phyloP scores from a whole-genome alignment of 805 yeast species.

The Tetrapisispora fleetii region DNA sequence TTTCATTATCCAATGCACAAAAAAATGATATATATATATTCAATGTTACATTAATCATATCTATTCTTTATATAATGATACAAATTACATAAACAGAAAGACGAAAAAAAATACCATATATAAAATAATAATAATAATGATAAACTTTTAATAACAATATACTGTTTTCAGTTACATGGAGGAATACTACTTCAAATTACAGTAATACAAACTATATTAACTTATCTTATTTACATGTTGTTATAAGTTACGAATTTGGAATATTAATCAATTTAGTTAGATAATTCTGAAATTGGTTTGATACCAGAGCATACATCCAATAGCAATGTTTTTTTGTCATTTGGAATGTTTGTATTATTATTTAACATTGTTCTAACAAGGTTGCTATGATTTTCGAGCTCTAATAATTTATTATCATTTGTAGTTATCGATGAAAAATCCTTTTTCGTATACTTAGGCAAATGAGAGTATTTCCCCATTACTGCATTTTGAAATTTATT shows the following conservation, averaged over 20 bases:
- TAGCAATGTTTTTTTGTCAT: conserved; percentile 12
- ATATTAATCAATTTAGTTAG: not conserved
- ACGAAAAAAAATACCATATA: too few relatives aligned
- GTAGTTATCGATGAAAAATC: conserved; percentile 13
- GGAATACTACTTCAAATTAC: too few relatives aligned
- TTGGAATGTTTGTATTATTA: conserved; percentile 7
- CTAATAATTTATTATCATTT: conserved; percentile 9
- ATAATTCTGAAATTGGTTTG: conserved; percentile 20
- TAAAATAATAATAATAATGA: too few relatives aligned
- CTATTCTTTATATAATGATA: too few relatives aligned
- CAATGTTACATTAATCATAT: too few relatives aligned
- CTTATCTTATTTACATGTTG: not conserved
- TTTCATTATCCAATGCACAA: too few relatives aligned
- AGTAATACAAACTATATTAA: too few relatives aligned
- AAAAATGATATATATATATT: too few relatives aligned
- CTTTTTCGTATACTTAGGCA: conserved; percentile 6
- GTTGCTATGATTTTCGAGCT: conserved; percentile 14
- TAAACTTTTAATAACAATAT: too few relatives aligned
- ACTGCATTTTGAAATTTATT: conserved; percentile 11
- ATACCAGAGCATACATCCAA: conserved; percentile 26
- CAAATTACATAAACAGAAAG: too few relatives aligned
- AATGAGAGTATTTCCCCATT: conserved; percentile 15
- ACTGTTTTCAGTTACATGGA: too few relatives aligned
- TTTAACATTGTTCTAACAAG: conserved; percentile 19
- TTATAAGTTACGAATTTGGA: not conserved